These are phyloP conservation scores for Sporothrix phasma DNA, from an alignment of 2,329 filamentous ascomycete genomes.

Conservation along the genomic window DNA sequence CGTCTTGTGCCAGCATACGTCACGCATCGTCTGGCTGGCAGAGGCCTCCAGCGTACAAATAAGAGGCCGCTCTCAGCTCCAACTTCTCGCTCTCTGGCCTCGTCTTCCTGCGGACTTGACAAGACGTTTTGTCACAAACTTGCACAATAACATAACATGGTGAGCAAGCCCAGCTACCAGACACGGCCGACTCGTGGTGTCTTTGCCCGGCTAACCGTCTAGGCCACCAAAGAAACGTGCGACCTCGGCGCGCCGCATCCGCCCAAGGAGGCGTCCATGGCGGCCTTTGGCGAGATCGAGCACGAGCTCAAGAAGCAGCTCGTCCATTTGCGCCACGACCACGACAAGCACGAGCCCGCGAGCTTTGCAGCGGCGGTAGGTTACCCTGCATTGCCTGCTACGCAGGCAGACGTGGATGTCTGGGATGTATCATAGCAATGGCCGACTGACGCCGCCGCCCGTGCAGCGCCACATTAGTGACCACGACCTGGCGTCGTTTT, in stretches of 20 bases:
- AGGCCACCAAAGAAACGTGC: slow-evolving; percentile 46
- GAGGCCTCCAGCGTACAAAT: not conserved
- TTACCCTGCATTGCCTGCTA: slow-evolving; percentile 12
- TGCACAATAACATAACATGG: not conserved
- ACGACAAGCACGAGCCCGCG: slow-evolving; percentile 41
- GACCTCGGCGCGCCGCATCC: slow-evolving; percentile 38
- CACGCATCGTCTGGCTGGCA: not conserved
- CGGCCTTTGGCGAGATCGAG: slow-evolving; percentile 39
- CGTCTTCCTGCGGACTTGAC: no score
- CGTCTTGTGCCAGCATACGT: not conserved
- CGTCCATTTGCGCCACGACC: slow-evolving; percentile 38
- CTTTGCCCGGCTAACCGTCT: not conserved
- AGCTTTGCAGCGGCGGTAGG: slow-evolving; percentile 41
- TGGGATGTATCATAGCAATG: no score
- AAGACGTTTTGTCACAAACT: no score
- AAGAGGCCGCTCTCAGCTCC: no score
- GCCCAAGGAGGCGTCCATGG: slow-evolving; percentile 41
- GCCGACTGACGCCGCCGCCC: not conserved
- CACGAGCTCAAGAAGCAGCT: slow-evolving; percentile 42
- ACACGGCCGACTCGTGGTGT: no score
- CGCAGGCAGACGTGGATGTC: no score
- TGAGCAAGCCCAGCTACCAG: no score
- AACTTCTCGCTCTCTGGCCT: no score
- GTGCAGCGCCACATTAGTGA: slow-evolving; percentile 27
- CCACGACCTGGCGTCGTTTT: slow-evolving; percentile 29